Conservation (phyloP, 192 early-diverging fungal species). For the Coemansia sp. region DNA sequence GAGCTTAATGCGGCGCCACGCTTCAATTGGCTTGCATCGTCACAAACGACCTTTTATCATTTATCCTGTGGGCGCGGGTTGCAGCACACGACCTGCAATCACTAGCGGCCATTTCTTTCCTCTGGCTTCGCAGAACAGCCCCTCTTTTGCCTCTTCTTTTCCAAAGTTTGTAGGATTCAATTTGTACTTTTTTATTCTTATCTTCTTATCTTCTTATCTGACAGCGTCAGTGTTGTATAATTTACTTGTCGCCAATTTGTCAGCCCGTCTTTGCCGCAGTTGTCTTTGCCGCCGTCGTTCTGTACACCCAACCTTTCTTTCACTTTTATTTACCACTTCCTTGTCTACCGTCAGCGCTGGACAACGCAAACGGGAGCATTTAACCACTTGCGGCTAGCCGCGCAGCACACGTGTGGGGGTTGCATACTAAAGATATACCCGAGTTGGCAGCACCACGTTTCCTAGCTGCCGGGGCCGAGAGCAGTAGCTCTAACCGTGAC, state of each 20-base stretch:
- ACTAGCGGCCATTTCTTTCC: not conserved
- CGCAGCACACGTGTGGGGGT: slow-evolving; percentile 6
- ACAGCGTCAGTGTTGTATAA: not conserved
- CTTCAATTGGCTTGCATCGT: not conserved
- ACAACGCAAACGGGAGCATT: not conserved
- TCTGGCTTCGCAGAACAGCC: not conserved
- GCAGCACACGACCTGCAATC: not conserved
- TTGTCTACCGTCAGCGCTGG: not conserved
- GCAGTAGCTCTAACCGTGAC: slow-evolving; percentile 3
- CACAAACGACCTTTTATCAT: not conserved
- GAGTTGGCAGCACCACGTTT: not conserved
- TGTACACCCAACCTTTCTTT: not conserved
- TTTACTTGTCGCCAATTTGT: not conserved
- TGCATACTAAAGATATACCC: slow-evolving; percentile 3
- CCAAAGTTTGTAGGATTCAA: not conserved
- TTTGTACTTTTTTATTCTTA: not conserved
- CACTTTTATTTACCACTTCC: not conserved
- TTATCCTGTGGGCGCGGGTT: not conserved
- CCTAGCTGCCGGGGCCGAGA: not conserved
- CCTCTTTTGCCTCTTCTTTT: not conserved
- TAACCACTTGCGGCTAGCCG: slow-evolving; percentile 8
- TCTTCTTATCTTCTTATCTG: not conserved
- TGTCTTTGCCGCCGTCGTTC: not conserved
- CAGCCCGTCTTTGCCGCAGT: not conserved
- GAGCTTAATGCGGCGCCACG: not conserved